Evolutionary conservation across 2,329 filamentous ascomycete species (phyloP).

Genomic region (Leptographium wingfieldii): DNA sequence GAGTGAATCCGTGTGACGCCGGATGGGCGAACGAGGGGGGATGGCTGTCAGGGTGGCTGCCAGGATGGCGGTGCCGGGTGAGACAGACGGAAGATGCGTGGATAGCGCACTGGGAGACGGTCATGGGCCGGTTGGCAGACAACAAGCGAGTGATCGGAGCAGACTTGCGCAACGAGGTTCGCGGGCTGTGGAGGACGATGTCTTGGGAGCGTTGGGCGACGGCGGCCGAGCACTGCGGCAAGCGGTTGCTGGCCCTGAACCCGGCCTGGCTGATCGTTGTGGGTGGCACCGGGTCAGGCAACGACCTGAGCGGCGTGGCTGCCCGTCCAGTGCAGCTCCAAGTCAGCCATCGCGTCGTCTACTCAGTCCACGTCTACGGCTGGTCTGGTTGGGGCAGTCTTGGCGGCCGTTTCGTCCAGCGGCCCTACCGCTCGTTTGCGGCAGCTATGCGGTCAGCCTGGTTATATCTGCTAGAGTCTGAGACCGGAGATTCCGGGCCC

Average conservation of each 20-base stretch:
- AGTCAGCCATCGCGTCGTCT: conserved; percentile 44
- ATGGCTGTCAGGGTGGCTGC: conserved; percentile 26
- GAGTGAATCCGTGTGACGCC: conserved; percentile 53
- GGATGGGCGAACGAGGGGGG: conserved; percentile 47
- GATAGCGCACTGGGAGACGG: conserved; percentile 52
- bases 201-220: conserved; percentile 50
- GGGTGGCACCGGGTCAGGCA: conserved; percentile 54
- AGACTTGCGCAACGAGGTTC: conserved; percentile 57
- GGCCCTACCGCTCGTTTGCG: conserved; percentile 49
- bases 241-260: conserved; percentile 46
- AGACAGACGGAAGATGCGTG: conserved; percentile 52
- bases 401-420: conserved; percentile 46
- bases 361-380: conserved; percentile 55
- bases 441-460: conserved; percentile 51
- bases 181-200: conserved; percentile 58
- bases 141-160: conserved; percentile 53
- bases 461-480: conserved; percentile 44
- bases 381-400: conserved; percentile 59
- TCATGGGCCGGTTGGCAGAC: conserved; percentile 46
- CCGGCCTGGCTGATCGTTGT: conserved; percentile 54
- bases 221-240: conserved; percentile 51
- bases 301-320: conserved; percentile 46
- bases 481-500: conserved; percentile 21
- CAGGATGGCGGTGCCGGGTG: conserved; percentile 43
- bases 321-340: conserved; percentile 45